phyloP scores from a whole-genome alignment of 2,329 filamentous ascomycete species.

The Monosporascus sp. region DNA sequence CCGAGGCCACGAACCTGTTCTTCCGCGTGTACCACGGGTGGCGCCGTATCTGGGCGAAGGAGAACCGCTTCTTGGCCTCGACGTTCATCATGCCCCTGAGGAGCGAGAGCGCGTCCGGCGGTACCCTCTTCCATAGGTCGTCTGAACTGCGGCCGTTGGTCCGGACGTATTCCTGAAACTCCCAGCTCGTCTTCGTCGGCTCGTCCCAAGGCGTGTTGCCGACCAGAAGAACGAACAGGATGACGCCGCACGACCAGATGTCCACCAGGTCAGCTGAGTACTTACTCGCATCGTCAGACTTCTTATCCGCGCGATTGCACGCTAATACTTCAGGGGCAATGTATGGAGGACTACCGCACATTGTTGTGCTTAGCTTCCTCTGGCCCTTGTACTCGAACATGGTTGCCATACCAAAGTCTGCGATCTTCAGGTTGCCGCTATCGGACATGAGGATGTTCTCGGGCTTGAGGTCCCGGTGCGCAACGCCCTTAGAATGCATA shows the following conservation, averaged over 20 bases:
- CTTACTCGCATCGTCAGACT: constrained; percentile 45
- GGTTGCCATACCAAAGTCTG: constrained; percentile 93
- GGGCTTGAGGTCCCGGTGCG: constrained; percentile 86
- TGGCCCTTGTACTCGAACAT: constrained; percentile 86
- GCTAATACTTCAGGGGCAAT: constrained; percentile 87
- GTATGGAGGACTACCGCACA: constrained; percentile 94
- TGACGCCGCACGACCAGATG: constrained; percentile 96
- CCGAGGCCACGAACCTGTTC: constrained; percentile 69
- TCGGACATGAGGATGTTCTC: constrained; percentile 90
- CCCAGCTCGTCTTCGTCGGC: constrained; percentile 78
- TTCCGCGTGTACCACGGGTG: constrained; percentile 91
- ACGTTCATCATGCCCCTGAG: constrained; percentile 91
- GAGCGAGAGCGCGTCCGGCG: constrained; percentile 68
- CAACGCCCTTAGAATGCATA: constrained; percentile 93
- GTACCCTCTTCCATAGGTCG: constrained; percentile 77
- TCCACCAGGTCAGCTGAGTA: constrained; percentile 80
- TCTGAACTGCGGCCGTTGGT: constrained; percentile 79
- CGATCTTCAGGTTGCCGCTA: constrained; percentile 84
- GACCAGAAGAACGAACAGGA: constrained; percentile 91
- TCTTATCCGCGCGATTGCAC: constrained; percentile 44
- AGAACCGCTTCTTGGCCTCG: constrained; percentile 69
- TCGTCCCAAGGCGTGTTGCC: constrained; percentile 98
- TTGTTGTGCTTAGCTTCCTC: constrained; percentile 75
- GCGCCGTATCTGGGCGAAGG: constrained; percentile 77
- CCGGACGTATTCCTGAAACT: constrained; percentile 81